Evolutionary conservation across 116 monocot genomes (phyloP), one percentile per base, ranked within the genome.

Genomic region (Iris pallida): DNA sequence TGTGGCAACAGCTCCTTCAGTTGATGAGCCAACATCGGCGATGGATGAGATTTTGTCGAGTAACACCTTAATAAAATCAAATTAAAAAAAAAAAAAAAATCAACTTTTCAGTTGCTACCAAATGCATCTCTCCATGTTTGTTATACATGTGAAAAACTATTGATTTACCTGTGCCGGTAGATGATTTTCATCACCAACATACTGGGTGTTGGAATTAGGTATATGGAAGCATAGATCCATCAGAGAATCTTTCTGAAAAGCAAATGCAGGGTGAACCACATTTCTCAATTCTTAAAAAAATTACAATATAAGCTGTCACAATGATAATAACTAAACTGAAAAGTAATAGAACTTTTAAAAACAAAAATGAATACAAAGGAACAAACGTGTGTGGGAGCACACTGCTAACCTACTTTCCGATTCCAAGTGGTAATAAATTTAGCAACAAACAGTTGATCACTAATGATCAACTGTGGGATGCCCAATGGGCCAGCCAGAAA

Each of bases 141-240:
- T 20, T 16, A 41, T 12, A 47, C 7, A 13, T 46, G 12, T 12
- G 44, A 19, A 64, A 19, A 16, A 47, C 20, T 48, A 15, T 49
- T 43, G 5, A 64, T 55, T 70, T 79, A 98, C 98, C 83, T 98
- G 98, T 61, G 98, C 98, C 57, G 93, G 84, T 66, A 88, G 81
- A 40, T 75, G 87, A 51, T 59, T 82, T 66, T 98, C 98, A 79
- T 98, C 98, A 66, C 98, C 98, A 78, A 90, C 72, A 81, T 83
- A 98, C 57, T 98, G 98, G 60, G 90, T 92, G 56, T 98, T 98
- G 47, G 90, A 86, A 70, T 79, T 98, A 14, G 98, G 98, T 53
- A 98, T 77, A 76, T 98, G 93, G 65, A 98, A 98, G 63, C 83
- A 77, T 64, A 91, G 57, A 81, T 95, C 95, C 89, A 91, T 82